Conservation (phyloP, 2,329 filamentous ascomycete species). For the Arthrocladium fulminans region DNA sequence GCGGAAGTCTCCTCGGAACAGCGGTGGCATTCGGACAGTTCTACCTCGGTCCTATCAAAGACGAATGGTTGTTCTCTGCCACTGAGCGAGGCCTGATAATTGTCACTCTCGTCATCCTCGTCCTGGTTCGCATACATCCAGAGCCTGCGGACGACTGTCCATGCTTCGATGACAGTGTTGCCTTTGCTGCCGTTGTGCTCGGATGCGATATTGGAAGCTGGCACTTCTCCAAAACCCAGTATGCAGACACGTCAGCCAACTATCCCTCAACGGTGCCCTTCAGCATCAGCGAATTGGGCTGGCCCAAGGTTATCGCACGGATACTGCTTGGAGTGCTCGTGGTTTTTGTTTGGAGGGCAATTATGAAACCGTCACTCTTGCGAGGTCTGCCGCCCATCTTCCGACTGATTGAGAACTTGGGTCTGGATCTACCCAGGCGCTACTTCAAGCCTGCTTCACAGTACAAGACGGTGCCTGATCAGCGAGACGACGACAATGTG, state of each 20-base stretch:
- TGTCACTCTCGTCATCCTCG: constrained; percentile 57
- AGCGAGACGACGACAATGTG: constrained; percentile 73
- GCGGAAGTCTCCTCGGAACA: constrained; percentile 70
- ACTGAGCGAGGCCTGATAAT: constrained; percentile 56
- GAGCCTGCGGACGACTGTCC: constrained; percentile 95
- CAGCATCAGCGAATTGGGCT: constrained; percentile 57
- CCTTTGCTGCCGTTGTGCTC: constrained; percentile 83
- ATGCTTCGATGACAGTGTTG: constrained; percentile 91
- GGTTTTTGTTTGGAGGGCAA: constrained; percentile 82
- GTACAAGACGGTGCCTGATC: constrained; percentile 72
- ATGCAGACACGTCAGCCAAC: constrained; percentile 42
- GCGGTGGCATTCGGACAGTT: constrained; percentile 50
- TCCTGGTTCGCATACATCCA: constrained; percentile 79
- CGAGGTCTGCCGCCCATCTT: constrained; percentile 75
- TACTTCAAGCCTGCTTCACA: constrained; percentile 88
- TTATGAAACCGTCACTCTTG: constrained; percentile 76
- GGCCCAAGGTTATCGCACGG: constrained; percentile 54
- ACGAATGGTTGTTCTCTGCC: constrained; percentile 58
- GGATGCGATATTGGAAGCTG: constrained; percentile 75
- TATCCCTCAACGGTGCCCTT: constrained; percentile 56
- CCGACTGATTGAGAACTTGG: constrained; percentile 69
- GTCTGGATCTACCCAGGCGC: constrained; percentile 70
- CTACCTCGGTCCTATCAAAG: constrained; percentile 50
- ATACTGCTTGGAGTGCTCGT: constrained; percentile 71
- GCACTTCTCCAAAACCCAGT: constrained; percentile 60